Conservation (phyloP, 78 protist genomes). For the Cavenderia fasciculata region DNA sequence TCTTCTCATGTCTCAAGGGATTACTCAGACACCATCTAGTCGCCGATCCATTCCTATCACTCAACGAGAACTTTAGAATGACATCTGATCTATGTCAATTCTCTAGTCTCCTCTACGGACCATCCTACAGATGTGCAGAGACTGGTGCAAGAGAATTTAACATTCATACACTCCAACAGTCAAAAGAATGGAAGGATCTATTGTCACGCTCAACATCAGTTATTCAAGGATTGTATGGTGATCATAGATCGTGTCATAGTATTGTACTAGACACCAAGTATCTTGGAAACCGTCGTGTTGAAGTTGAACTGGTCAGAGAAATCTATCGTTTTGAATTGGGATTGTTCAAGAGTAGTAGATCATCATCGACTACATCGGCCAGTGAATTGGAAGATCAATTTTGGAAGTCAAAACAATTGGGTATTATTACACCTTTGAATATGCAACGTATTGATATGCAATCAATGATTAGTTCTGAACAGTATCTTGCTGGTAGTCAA, state of each 20-base stretch:
- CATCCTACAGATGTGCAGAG: constrained; percentile 4
- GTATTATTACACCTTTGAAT: constrained; percentile 61
- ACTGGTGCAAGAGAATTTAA: too few relatives aligned
- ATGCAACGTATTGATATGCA: constrained; percentile 20
- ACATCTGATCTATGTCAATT: constrained; percentile 36
- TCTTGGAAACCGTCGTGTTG: constrained; percentile 25
- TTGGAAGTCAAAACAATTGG: constrained; percentile 17
- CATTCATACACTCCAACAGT: too few relatives aligned
- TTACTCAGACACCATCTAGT: neutral
- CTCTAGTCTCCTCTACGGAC: constrained; percentile 25
- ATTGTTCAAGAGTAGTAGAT: too few relatives aligned
- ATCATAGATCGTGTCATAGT: constrained; percentile 8
- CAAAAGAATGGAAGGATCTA: too few relatives aligned
- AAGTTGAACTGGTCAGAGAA: constrained; percentile 32
- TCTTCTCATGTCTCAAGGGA: constrained; percentile 54
- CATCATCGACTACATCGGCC: too few relatives aligned
- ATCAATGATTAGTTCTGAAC: constrained; percentile 7
- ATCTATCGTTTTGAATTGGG: constrained; percentile 39
- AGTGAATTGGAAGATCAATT: constrained; percentile 4
- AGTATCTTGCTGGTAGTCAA: neutral
- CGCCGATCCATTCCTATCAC: neutral
- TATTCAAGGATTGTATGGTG: neutral
- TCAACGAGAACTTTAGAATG: constrained; percentile 61
- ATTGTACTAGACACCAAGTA: constrained; percentile 8
- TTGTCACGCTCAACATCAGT: too few relatives aligned